Conservation (phyloP, 768 basidiomycete genomes). For the Roridomyces roridus region DNA sequence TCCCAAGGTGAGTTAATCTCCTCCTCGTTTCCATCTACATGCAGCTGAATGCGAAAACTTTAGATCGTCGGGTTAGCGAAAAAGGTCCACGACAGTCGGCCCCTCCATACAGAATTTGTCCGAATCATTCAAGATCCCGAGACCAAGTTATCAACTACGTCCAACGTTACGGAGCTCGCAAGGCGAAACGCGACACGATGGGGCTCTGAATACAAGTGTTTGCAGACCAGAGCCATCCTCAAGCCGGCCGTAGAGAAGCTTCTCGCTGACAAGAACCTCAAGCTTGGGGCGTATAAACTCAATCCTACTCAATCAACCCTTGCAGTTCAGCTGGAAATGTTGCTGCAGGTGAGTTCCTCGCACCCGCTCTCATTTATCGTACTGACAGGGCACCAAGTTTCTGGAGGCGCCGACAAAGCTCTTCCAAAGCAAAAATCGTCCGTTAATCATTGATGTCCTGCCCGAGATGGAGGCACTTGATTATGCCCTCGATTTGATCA, state of each 20-base stretch:
- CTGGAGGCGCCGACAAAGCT: conserved; percentile 31
- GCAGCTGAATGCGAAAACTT: no score
- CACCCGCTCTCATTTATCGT: not conserved
- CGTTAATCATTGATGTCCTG: conserved; percentile 27
- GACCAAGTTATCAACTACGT: conserved; percentile 11
- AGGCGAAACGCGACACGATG: conserved; percentile 36
- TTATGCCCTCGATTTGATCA: conserved; percentile 8
- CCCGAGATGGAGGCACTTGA: conserved; percentile 25
- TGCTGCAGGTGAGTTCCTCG: conserved; percentile 28
- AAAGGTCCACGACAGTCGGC: conserved; percentile 30
- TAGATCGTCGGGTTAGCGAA: conserved; percentile 36
- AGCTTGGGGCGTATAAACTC: conserved; percentile 28
- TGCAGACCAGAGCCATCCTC: conserved; percentile 31
- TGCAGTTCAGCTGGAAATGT: conserved; percentile 29
- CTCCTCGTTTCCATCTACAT: not conserved
- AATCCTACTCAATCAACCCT: conserved; percentile 32
- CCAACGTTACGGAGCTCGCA: no score
- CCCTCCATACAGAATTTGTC: conserved; percentile 32
- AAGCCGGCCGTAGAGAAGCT: conserved; percentile 30
- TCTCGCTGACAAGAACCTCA: conserved; percentile 24
- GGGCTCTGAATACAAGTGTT: conserved; percentile 36
- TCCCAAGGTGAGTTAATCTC: conserved; percentile 22
- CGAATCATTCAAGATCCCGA: conserved; percentile 21
- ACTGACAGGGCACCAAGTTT: conserved; percentile 20
- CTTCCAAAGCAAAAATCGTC: conserved; percentile 22